phyloP scores from a whole-genome alignment of 495 filamentous ascomycete species.

The Hypoxylon subgilvum region DNA sequence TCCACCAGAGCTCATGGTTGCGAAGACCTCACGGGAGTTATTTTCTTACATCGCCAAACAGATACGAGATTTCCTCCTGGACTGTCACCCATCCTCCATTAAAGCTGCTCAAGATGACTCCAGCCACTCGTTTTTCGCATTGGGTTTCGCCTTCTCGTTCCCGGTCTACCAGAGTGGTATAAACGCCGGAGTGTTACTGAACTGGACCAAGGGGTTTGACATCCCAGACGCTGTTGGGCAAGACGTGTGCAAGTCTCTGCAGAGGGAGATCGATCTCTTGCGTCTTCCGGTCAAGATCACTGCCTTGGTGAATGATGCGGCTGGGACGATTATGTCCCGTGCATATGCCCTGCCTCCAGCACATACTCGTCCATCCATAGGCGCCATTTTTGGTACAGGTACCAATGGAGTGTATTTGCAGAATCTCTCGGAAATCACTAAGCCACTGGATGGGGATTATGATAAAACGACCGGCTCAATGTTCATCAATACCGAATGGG shows the following conservation, averaged over 20 bases:
- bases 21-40: slow-evolving; percentile 82
- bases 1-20: slow-evolving; percentile 86
- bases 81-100: slow-evolving; percentile 73
- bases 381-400: slow-evolving; percentile 92
- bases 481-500: slow-evolving; percentile 99
- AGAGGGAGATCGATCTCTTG: slow-evolving; percentile 87
- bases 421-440: slow-evolving; percentile 71
- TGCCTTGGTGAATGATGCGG: slow-evolving; percentile 95
- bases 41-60: slow-evolving; percentile 93
- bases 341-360: slow-evolving; percentile 93
- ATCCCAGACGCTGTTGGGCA: slow-evolving; percentile 91
- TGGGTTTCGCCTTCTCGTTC: slow-evolving; percentile 98
- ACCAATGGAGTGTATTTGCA: slow-evolving; percentile 95
- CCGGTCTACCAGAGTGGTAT: slow-evolving; percentile 92
- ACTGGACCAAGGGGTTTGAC: slow-evolving; percentile 99
- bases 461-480: slow-evolving; percentile 87
- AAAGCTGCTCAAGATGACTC: slow-evolving; percentile 69
- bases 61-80: slow-evolving; percentile 82
- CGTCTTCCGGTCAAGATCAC: slow-evolving; percentile 88
- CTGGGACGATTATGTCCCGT: slow-evolving; percentile 95
- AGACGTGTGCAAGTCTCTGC: slow-evolving; percentile 89
- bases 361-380: slow-evolving; percentile 82
- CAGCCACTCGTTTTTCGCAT: slow-evolving; percentile 85
- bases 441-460: slow-evolving; percentile 68
- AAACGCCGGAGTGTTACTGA: slow-evolving; percentile 88